Evolutionary conservation across 148 eudicot genomes (phyloP).

Genomic region (Nepenthes mirabilis): DNA sequence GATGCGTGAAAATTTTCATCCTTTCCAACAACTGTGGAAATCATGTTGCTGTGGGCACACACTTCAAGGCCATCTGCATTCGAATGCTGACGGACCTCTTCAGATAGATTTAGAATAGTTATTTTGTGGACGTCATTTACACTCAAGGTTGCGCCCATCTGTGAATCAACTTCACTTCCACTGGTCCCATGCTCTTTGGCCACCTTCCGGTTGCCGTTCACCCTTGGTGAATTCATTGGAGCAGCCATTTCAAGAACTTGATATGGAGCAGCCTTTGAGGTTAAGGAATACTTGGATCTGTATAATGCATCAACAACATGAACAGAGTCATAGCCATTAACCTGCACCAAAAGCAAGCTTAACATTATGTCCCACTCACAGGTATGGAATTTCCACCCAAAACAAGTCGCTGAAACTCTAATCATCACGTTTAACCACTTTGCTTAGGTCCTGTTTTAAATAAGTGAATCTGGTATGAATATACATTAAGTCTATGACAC

Average conservation of each 20-base stretch:
- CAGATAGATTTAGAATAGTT: conserved; percentile 61
- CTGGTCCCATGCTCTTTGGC: conserved; percentile 13
- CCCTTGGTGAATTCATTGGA: conserved; percentile 12
- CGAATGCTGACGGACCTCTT: conserved; percentile 29
- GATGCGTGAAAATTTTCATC: conserved; percentile 15
- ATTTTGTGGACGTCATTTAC: conserved; percentile 44
- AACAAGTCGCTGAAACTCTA: no score
- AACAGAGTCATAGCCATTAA: conserved; percentile 57
- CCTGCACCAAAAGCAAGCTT: conserved; percentile 33
- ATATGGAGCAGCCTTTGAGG: conserved; percentile 26
- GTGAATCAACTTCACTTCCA: conserved; percentile 9
- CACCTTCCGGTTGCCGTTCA: conserved; percentile 10
- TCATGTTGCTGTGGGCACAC: conserved; percentile 15
- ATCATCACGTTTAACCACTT: no score
- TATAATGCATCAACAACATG: conserved; percentile 66
- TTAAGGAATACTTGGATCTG: conserved; percentile 81
- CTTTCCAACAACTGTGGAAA: conserved; percentile 12
- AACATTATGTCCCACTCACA: not conserved
- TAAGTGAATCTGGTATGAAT: no score
- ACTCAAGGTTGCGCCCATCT: conserved; percentile 12
- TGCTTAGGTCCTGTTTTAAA: no score
- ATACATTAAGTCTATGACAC: no score
- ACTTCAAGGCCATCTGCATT: conserved; percentile 11
- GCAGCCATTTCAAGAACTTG: conserved; percentile 23
- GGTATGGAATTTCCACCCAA: not conserved